Base-by-base conservation (phyloP, 768 basidiomycete genomes). In the Tulasnella sp. region DNA sequence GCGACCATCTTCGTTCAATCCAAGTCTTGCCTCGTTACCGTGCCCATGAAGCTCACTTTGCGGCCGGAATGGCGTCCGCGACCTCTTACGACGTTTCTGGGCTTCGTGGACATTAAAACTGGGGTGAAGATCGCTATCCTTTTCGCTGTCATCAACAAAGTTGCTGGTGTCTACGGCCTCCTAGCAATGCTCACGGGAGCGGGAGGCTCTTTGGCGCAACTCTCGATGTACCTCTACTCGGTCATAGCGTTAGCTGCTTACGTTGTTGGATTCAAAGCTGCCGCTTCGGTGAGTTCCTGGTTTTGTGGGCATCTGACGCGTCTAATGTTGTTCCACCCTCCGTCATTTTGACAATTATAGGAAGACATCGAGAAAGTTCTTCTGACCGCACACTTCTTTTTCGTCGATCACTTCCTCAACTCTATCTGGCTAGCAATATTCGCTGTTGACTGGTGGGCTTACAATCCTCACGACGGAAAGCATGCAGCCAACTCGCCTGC, bases 81-180 rank as follows among this genome's bases (percentile, higher is more conserved):
- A 86, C 91, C 92, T 39, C 82, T 94, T 68, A 82, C 86, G 69
- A 92, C 92, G 1, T 95, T 95, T 80, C 83, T 94, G 62, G 92
- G 92, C 69, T 79, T 94, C 65, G 85, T 96, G 75, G 95, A 98
- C 83, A 86, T 98, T 80, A 98, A 98, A 82, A 92, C 92, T 0
- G 96, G 83, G 80, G 94, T 93, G 73, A 90, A 86, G 63, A 85
- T 98, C 72, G 89, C 91, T 73, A 84, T 97, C 29, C 85, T 96
- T 64, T 98, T 99, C 77, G 92, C 91, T 14, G 92, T 97, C 69
- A 83, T 99, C 75, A 99, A 99, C 86, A 99, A 99, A 82, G 96
- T 95, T 66, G 95, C 97, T 22, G 96, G 97, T 67, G 87, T 98
- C 9, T 99, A 98, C 79, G 97, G 97, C 71, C 86, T 99, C 72